A percentile compares a stretch with the other conserved stretches of the same genome.
These are phyloP conservation scores for Phenoliferia sp. DNA, from an alignment of 1,284 basidiomycete species.

Conservation along the genomic window DNA sequence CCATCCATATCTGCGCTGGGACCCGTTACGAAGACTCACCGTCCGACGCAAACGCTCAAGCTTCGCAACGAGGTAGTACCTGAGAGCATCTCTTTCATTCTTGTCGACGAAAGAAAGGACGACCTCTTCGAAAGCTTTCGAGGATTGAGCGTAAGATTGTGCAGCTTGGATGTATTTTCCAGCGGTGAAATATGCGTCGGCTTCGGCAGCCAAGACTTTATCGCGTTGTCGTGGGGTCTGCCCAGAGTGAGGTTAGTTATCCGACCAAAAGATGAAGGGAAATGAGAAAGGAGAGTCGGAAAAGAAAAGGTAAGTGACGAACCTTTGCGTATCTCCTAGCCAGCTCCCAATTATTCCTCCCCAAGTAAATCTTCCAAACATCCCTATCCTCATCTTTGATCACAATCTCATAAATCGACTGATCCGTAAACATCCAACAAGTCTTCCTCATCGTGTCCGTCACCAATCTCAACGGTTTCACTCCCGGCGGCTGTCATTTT, in stretches of 20 bases:
- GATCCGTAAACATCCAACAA: slow-evolving; percentile 90
- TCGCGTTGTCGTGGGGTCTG: slow-evolving; percentile 82
- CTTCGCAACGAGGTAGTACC: slow-evolving; percentile 83
- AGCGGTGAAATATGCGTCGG: slow-evolving; percentile 73
- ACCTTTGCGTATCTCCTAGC: slow-evolving; percentile 81
- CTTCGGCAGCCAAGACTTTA: slow-evolving; percentile 76
- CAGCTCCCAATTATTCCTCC: slow-evolving; percentile 67
- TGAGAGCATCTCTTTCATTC: slow-evolving; percentile 83
- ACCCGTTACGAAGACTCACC: slow-evolving; percentile 52
- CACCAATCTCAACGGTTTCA: slow-evolving; percentile 65
- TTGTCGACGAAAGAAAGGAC: slow-evolving; percentile 83
- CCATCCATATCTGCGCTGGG: background rate
- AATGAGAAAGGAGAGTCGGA: background rate
- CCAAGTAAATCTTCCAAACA: slow-evolving; percentile 87
- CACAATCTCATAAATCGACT: slow-evolving; percentile 83
- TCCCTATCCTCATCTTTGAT: slow-evolving; percentile 85
- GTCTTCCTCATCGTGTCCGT: slow-evolving; percentile 82
- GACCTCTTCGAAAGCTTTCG: slow-evolving; percentile 86
- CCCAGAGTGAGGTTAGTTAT: background rate
- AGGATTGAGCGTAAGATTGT: slow-evolving; percentile 83
- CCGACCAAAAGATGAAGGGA: slow-evolving; percentile 2
- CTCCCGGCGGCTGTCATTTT: slow-evolving; percentile 46
- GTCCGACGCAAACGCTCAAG: slow-evolving; percentile 75
- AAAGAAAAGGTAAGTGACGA: slow-evolving; percentile 18
- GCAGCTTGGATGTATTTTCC: slow-evolving; percentile 86